Percentiles rank a stretch among this genome's conserved stretches.
Evolutionary conservation across 352 stramenopile species (phyloP).

Genomic region (Globisporangium okanoganense): DNA sequence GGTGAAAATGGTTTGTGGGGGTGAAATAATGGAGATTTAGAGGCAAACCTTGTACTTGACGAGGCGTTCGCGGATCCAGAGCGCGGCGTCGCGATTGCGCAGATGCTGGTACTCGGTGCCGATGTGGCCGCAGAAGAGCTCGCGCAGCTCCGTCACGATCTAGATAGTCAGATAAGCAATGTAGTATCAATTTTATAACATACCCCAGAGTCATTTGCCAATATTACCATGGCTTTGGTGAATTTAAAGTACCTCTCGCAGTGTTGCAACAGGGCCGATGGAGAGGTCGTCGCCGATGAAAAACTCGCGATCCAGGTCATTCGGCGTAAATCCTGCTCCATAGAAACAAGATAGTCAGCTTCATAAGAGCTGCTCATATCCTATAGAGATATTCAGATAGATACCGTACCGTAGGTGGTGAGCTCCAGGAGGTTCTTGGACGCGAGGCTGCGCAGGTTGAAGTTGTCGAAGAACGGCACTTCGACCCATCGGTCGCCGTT

Average conservation of each 20-base stretch:
- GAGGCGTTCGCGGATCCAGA: constrained; percentile 76
- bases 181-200: neutral
- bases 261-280: constrained; percentile 75
- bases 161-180: constrained; percentile 20
- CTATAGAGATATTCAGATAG: neutral
- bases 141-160: constrained; percentile 92
- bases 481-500: constrained; percentile 82
- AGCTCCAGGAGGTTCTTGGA: constrained; percentile 83
- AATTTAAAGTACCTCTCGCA: constrained; percentile 39
- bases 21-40: constrained; percentile 1
- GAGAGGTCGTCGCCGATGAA: constrained; percentile 89
- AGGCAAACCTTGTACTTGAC: constrained; percentile 52
- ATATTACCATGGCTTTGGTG: neutral
- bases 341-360: neutral
- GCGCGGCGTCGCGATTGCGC: constrained; percentile 84
- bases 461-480: constrained; percentile 85
- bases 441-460: constrained; percentile 78
- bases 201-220: no score
- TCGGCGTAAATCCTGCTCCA: constrained; percentile 80
- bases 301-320: constrained; percentile 89
- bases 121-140: constrained; percentile 96
- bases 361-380: neutral
- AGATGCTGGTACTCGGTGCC: constrained; percentile 99
- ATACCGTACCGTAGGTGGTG: constrained; percentile 59
- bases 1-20: no score